These are phyloP conservation scores for Posidonia australis DNA, from an alignment of 106 monocot species.

Conservation along the genomic window DNA sequence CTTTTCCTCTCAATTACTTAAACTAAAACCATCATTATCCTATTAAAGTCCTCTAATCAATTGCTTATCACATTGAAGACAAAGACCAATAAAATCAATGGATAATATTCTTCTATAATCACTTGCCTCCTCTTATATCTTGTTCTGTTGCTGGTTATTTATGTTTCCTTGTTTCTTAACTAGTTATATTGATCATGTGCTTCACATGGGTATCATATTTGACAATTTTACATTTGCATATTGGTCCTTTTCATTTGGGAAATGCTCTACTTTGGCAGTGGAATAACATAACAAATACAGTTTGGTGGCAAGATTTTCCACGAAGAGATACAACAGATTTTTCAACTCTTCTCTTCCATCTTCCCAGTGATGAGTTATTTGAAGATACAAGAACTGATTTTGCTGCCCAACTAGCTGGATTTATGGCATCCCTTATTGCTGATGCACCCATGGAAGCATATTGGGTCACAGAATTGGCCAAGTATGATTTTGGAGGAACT, in stretches of 20 bases:
- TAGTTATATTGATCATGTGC: too few relatives aligned
- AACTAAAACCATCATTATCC: too few relatives aligned
- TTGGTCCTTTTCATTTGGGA: not conserved
- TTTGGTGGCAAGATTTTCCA: slow-evolving; percentile 93
- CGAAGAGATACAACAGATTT: not conserved
- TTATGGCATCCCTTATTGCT: slow-evolving; percentile 59
- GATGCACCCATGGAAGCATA: slow-evolving; percentile 69
- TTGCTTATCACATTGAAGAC: too few relatives aligned
- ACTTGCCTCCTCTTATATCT: too few relatives aligned
- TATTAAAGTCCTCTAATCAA: too few relatives aligned
- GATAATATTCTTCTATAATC: too few relatives aligned
- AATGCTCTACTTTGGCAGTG: slow-evolving; percentile 39
- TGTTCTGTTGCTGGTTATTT: not conserved
- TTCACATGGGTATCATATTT: not conserved
- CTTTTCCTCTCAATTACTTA: too few relatives aligned
- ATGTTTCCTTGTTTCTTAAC: not conserved
- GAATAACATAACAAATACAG: slow-evolving; percentile 74
- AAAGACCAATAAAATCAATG: too few relatives aligned
- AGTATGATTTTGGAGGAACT: slow-evolving; percentile 54
- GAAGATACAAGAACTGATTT: slow-evolving; percentile 49
- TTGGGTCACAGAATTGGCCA: slow-evolving; percentile 61
- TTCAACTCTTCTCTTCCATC: slow-evolving; percentile 21
- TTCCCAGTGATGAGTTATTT: not conserved
- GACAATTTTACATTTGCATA: not conserved
- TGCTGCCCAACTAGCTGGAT: slow-evolving; percentile 61